Evolutionary conservation across 805 yeast genomes (phyloP).

Genomic region (Candida maesae): DNA sequence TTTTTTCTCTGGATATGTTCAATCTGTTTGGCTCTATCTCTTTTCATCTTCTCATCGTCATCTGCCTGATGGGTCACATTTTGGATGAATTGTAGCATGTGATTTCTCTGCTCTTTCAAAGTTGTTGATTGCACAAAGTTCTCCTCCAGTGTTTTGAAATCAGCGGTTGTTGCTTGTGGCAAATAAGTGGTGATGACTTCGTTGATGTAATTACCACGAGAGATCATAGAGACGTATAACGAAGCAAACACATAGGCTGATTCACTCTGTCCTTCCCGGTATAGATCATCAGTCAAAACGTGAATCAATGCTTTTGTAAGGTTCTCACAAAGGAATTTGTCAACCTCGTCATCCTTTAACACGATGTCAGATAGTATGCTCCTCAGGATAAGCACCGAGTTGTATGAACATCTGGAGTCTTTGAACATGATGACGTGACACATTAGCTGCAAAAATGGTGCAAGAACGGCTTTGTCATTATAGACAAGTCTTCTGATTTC

Average conservation of each 20-base stretch:
- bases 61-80: constrained; percentile 50
- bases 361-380: constrained; percentile 68
- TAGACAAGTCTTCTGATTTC: constrained; percentile 66
- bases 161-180: constrained; percentile 51
- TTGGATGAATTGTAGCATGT: constrained; percentile 72
- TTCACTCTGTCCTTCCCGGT: constrained; percentile 84
- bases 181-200: constrained; percentile 50
- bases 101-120: constrained; percentile 74
- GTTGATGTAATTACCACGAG: constrained; percentile 67
- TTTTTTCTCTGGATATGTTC: constrained; percentile 50
- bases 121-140: constrained; percentile 61
- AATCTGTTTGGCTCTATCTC: constrained; percentile 48
- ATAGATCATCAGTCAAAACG: constrained; percentile 69
- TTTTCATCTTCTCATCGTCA: constrained; percentile 41
- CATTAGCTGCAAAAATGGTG: constrained; percentile 71
- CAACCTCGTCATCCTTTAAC: constrained; percentile 70
- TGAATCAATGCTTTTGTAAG: constrained; percentile 66
- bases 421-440: constrained; percentile 76
- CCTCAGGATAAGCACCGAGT: constrained; percentile 77
- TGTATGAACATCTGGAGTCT: constrained; percentile 90
- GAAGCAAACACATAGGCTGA: constrained; percentile 87
- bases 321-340: constrained; percentile 51
- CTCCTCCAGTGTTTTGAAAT: constrained; percentile 60
- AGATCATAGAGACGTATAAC: constrained; percentile 67
- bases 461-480: constrained; percentile 60